Base-by-base conservation (phyloP, 1,284 basidiomycete genomes). In the Grifola frondosa region DNA sequence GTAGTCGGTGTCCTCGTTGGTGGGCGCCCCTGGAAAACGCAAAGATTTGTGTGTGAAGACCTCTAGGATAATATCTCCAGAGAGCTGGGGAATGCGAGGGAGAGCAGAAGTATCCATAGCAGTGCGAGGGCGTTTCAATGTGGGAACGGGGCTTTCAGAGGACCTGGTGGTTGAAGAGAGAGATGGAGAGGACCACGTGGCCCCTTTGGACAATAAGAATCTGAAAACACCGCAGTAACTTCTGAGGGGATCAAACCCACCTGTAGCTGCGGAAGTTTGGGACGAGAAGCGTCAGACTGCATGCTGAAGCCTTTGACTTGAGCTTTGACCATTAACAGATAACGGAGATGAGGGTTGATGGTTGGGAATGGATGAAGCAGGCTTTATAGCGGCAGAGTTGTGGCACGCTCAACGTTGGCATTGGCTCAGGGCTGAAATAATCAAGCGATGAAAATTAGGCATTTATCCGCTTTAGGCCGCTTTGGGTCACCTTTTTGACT, bases 11-110 rank as follows among this genome's bases (percentile, higher is more conserved):
- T 73, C 68, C 26, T 69, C 67, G 37, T 63, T 58, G 21, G 59
- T 62, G 23, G 65, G 66, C 16, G 64, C 66, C 29, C 65, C 65
- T 30, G 67, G 61, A 35, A 73, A 72, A 35, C 76, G 69, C 39
- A 88, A 67, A 19, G 84, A 84, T 49, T 64, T 71, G 58, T 88
- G 84, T 5, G 81, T 84, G 57, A 77, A 84, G 34, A 85, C 77
- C 51, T 83, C 77, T 41, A 88, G 71, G 51, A 80, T 66, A 30
- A 79, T 62, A 36, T 82, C 77, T 47, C 73, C 74, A 30, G 63
- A 61, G 41, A 78, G 60, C 41, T 64, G 62, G 30, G 76, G 76
- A 31, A 71, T 53, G 32, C 66, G 59, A 34, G 71, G 68, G 25
- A 68, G 52, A 19, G 21, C 32, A 20, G 46, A 24, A 22, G 57